Conservation (phyloP, 202 grass and related monocot genomes). For the Setaria viridis region DNA sequence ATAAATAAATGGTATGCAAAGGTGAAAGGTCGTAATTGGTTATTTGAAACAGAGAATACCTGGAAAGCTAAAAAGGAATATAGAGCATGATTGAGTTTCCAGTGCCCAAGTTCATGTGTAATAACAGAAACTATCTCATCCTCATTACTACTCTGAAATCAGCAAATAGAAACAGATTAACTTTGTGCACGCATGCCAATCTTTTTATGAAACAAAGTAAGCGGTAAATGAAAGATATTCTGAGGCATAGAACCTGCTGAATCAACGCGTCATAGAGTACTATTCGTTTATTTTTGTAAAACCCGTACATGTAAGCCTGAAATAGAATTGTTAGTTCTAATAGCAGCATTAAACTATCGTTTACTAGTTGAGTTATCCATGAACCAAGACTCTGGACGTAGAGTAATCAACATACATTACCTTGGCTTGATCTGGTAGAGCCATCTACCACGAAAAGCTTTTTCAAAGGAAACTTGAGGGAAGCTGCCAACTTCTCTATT, state of each 20-base stretch:
- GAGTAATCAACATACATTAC: slow-evolving; percentile 71
- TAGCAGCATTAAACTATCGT: background rate
- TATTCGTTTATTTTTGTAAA: slow-evolving; percentile 99
- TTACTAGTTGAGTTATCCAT: slow-evolving; percentile 20
- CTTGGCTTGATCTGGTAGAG: slow-evolving; percentile 97
- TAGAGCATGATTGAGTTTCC: slow-evolving; percentile 93
- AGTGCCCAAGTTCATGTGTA: slow-evolving; percentile 98
- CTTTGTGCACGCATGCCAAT: slow-evolving; percentile 21
- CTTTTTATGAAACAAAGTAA: slow-evolving; percentile 13
- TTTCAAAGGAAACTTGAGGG: slow-evolving; percentile 98
- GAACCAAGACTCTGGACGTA: background rate
- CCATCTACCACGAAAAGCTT: slow-evolving; percentile 99
- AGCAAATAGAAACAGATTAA: slow-evolving; percentile 9
- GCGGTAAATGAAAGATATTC: background rate
- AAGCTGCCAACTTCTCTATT: slow-evolving; percentile 94
- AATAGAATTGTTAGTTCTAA: slow-evolving; percentile 48
- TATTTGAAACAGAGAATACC: slow-evolving; percentile 60
- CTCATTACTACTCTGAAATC: slow-evolving; percentile 82
- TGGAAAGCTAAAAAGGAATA: slow-evolving; percentile 94
- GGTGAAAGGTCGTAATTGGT: slow-evolving; percentile 6
- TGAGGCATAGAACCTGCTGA: slow-evolving; percentile 74
- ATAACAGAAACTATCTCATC: slow-evolving; percentile 99
- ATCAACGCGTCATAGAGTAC: slow-evolving; percentile 98
- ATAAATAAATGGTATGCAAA: too few species aligned
- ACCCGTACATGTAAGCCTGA: slow-evolving; percentile 99